phyloP scores from a whole-genome alignment of 768 basidiomycete genomes.

The Cubamyces sp. region DNA sequence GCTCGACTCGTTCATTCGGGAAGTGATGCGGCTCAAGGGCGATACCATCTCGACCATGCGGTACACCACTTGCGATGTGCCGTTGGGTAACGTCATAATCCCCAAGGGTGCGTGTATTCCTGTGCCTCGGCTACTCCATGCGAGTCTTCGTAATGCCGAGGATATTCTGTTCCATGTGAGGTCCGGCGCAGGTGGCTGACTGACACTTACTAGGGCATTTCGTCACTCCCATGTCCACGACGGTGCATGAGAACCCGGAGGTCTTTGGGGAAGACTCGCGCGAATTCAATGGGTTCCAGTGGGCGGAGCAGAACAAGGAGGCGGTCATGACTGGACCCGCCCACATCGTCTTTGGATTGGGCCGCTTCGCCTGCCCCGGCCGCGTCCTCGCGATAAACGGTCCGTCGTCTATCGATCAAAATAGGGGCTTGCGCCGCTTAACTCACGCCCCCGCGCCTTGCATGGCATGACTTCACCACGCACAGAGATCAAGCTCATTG shows the following conservation, averaged over 20 bases:
- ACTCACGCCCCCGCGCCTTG: not conserved
- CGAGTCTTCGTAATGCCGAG: too few species aligned
- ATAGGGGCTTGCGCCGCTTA: not conserved
- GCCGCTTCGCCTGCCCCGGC: constrained; percentile 42
- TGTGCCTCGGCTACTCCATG: not conserved
- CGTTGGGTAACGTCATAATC: constrained; percentile 34
- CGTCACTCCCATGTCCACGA: constrained; percentile 37
- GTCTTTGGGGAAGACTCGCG: constrained; percentile 33
- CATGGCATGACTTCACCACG: too few species aligned
- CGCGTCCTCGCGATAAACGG: constrained; percentile 38
- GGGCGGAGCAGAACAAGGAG: constrained; percentile 35
- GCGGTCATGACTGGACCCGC: constrained; percentile 37
- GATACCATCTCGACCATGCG: constrained; percentile 38
- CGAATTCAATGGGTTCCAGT: constrained; percentile 37
- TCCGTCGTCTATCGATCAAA: constrained; percentile 16
- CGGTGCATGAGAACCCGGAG: constrained; percentile 33
- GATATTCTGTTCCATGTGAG: not conserved
- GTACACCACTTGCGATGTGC: constrained; percentile 34
- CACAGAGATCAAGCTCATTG: constrained; percentile 41
- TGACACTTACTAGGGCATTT: constrained; percentile 27
- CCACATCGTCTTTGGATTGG: constrained; percentile 40
- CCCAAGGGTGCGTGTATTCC: constrained; percentile 33
- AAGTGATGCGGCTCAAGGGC: constrained; percentile 43
- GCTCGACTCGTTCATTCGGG: constrained; percentile 42
- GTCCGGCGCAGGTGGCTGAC: not conserved